A percentile compares a stretch with the other conserved stretches of the same genome.
Evolutionary conservation across 306 rosid genomes (phyloP).

Genomic region (Abrus precatorius): DNA sequence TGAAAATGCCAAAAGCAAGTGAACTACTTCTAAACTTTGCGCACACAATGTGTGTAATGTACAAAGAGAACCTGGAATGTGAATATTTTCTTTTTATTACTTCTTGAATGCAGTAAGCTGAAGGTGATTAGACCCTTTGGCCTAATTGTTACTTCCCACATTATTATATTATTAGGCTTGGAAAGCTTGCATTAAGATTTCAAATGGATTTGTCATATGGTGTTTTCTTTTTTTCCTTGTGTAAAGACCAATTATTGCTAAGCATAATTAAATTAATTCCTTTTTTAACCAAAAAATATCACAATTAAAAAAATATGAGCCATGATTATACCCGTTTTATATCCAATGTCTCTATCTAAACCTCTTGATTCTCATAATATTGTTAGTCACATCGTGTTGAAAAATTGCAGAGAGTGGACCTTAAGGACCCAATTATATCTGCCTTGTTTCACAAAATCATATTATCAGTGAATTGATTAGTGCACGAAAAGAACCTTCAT

Average conservation of each 20-base stretch:
- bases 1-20: neutral
- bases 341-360: constrained; percentile 30
- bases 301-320: neutral
- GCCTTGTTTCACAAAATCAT: constrained; percentile 26
- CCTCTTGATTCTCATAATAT: neutral
- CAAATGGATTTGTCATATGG: neutral
- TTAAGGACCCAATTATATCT: neutral
- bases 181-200: neutral
- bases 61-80: neutral
- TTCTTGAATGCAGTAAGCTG: neutral
- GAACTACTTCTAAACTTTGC: neutral
- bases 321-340: neutral
- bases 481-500: constrained; percentile 26
- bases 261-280: neutral
- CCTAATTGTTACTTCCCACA: neutral
- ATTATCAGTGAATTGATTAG: constrained; percentile 25
- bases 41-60: neutral
- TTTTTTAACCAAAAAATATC: neutral
- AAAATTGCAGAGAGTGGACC: neutral
- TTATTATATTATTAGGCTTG: constrained; percentile 4
- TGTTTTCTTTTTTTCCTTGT: neutral
- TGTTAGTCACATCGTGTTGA: constrained; percentile 31
- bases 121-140: neutral
- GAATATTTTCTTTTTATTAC: neutral
- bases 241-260: neutral